Percentiles rank a stretch among this genome's conserved stretches.
phyloP scores from a whole-genome alignment of 768 basidiomycete species.

The Candolleomyces eurysporus region DNA sequence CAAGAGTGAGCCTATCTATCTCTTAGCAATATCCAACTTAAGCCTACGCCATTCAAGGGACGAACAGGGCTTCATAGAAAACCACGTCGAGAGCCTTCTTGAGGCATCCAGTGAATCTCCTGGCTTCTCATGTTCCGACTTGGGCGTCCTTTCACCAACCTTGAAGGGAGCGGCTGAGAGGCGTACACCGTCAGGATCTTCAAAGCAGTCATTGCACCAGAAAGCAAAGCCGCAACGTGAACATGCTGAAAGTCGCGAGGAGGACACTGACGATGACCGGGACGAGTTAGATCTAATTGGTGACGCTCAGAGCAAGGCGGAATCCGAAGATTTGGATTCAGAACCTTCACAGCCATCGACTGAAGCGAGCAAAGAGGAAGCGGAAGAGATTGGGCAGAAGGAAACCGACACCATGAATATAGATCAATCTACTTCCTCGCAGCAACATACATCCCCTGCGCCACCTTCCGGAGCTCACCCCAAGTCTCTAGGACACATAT shows the following conservation, averaged over 20 bases:
- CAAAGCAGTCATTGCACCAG: neutral
- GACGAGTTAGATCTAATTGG: conserved; percentile 41
- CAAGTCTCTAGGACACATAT: too few species aligned
- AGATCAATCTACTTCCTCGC: too few species aligned
- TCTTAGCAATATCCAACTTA: neutral
- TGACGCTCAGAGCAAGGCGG: neutral
- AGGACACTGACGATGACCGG: conserved; percentile 6
- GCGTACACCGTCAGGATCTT: neutral
- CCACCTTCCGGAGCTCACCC: too few species aligned
- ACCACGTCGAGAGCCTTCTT: neutral
- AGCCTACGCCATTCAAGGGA: neutral
- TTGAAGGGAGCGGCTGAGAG: neutral
- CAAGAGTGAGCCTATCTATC: conserved; percentile 19
- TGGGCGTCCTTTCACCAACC: neutral
- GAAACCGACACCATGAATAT: neutral
- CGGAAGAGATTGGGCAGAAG: neutral
- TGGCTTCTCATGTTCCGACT: neutral
- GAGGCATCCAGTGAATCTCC: neutral
- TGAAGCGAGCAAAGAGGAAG: neutral
- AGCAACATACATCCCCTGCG: too few species aligned
- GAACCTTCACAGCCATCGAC: neutral
- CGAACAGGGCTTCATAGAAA: conserved; percentile 4
- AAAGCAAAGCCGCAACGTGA: neutral
- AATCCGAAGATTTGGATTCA: neutral
- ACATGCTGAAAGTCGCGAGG: neutral